Evolutionary conservation across 768 basidiomycete genomes (phyloP).

Genomic region (Paxillus involutus): DNA sequence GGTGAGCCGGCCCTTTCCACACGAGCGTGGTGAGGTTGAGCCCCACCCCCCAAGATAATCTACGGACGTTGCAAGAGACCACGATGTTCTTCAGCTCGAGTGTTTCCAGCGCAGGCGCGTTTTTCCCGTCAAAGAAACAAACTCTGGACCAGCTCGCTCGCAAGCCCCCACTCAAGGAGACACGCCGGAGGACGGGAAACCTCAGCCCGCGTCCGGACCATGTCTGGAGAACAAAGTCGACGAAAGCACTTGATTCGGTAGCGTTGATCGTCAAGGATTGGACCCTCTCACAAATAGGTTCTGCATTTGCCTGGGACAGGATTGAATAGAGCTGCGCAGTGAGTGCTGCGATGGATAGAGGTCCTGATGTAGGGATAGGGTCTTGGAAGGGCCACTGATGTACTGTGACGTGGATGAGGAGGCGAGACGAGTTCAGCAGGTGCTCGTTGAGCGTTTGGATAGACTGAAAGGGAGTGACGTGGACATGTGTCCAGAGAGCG

Average conservation of each 20-base stretch:
- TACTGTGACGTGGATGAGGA: conserved; percentile 14
- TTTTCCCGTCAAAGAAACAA: conserved; percentile 20
- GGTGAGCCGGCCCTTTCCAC: conserved; percentile 13
- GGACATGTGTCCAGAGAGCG: conserved; percentile 18
- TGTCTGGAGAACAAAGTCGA: conserved; percentile 17
- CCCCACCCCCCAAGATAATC: conserved; percentile 11
- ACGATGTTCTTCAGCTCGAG: conserved; percentile 20
- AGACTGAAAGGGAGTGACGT: conserved; percentile 16
- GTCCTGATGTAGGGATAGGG: conserved; percentile 1
- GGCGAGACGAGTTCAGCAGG: conserved; percentile 8
- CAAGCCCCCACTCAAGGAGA: conserved; percentile 12
- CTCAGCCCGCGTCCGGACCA: conserved; percentile 13
- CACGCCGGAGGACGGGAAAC: conserved; percentile 10
- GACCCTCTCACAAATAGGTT: conserved; percentile 8
- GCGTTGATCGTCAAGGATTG: conserved; percentile 16
- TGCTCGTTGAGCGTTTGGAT: conserved; percentile 12
- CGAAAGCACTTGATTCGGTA: conserved; percentile 14
- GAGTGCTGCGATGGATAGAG: conserved; percentile 14
- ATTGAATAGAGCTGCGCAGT: conserved; percentile 16
- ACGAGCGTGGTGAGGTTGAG: conserved; percentile 22
- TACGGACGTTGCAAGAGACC: conserved; percentile 6
- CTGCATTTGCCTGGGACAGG: conserved; percentile 2
- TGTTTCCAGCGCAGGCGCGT: conserved; percentile 9
- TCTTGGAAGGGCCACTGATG: conserved; percentile 21
- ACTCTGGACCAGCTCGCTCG: conserved; percentile 18